A percentile compares a stretch with the other conserved stretches of the same genome.
Conservation (phyloP, 129 eudicot species). For the Centrapalus pauciflorus region DNA sequence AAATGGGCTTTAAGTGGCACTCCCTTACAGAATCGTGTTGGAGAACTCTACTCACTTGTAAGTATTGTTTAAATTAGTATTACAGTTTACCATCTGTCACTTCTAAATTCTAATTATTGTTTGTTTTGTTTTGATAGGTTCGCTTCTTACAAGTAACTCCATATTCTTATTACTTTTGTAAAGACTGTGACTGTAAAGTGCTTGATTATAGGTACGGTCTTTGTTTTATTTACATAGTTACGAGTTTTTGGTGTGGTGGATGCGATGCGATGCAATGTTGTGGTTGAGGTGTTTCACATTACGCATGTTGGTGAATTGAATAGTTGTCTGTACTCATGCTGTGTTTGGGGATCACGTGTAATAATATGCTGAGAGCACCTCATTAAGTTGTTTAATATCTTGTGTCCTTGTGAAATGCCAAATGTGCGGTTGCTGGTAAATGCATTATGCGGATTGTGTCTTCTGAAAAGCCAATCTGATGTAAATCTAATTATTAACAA, state of each 20-base stretch:
- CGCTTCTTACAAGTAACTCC: constrained; percentile 69
- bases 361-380: neutral
- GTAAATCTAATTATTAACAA: too few relatives aligned
- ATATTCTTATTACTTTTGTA: constrained; percentile 67
- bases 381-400: too few relatives aligned
- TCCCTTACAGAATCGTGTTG: constrained; percentile 97
- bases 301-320: neutral
- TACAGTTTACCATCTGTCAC: neutral
- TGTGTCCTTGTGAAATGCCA: too few relatives aligned
- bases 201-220: constrained; percentile 73
- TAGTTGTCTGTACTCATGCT: neutral
- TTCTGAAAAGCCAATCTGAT: too few relatives aligned
- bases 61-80: constrained; percentile 21
- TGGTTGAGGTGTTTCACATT: too few relatives aligned
- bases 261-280: neutral
- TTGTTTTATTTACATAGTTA: neutral
- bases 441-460: too few relatives aligned
- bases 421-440: too few relatives aligned
- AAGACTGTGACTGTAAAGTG: constrained; percentile 84
- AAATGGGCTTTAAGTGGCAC: constrained; percentile 99
- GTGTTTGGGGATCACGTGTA: neutral
- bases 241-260: neutral
- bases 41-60: constrained; percentile 97
- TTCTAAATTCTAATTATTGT: neutral
- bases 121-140: constrained; percentile 35